Conservation (phyloP, 129 eudicot genomes). For the Chrysanthemum lavandulifolium region DNA sequence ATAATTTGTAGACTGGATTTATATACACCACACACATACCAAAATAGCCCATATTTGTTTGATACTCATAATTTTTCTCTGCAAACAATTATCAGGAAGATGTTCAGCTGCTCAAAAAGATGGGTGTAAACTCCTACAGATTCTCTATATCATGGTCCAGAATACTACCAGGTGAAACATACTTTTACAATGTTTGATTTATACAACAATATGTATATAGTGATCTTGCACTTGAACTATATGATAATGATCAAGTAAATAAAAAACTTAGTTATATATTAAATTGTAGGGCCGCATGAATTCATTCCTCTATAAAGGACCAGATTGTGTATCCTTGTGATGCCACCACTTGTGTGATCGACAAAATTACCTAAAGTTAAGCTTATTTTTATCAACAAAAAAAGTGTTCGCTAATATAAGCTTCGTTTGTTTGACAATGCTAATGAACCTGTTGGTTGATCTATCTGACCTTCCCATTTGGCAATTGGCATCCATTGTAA, state of each 20-base stretch:
- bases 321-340: too few relatives aligned
- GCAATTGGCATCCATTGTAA: background rate
- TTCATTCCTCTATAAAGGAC: too few relatives aligned
- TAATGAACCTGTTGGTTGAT: too few relatives aligned
- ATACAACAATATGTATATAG: too few relatives aligned
- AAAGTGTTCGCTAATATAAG: too few relatives aligned
- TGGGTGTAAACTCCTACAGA: conserved; percentile 36
- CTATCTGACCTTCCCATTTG: background rate
- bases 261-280: too few relatives aligned
- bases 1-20: background rate
- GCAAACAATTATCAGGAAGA: conserved; percentile 35
- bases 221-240: background rate
- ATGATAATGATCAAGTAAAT: background rate
- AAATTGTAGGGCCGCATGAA: too few relatives aligned
- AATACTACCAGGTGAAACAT: conserved; percentile 34
- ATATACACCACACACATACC: background rate
- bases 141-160: conserved; percentile 53
- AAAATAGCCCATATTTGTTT: background rate
- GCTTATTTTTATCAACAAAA: too few relatives aligned
- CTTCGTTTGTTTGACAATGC: too few relatives aligned
- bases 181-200: too few relatives aligned
- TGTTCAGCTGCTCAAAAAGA: conserved; percentile 29
- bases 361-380: too few relatives aligned
- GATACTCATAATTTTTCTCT: background rate
- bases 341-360: too few relatives aligned